Evolutionary conservation across 106 monocot species (phyloP), one percentile per base, ranked within the genome.

Genomic region (Apostasia shenzhenica): DNA sequence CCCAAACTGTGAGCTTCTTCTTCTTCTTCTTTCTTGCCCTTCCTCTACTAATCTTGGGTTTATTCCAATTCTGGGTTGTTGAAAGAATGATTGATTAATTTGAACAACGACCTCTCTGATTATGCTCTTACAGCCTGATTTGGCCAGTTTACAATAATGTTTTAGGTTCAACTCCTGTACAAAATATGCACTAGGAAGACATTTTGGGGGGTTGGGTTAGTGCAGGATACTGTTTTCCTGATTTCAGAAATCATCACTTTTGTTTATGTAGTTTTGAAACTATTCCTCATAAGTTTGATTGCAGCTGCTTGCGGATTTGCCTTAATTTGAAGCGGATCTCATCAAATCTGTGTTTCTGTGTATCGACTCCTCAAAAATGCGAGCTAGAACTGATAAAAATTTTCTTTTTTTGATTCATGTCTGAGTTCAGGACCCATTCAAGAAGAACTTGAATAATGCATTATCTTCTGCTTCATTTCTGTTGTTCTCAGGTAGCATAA

Each of bases 1-100:
- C 63, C 88, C 88, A 48, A 85, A 88, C 57, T 88, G 88, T 88
- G 72, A 75, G 78, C 1, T 73, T 56, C 64, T 66, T 44, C 58
- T 26, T 60, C 42, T 59, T 67, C 26, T 13, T 73, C 45, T 57
- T 6, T 49, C 12, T 10, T 14, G 14, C 13, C 1, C 46, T 47
- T 63, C 40, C 1, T 47, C 45, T 47, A 4, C 46, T 14, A 12
- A 6, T 0, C 4, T 50, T 50, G 50, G 50, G 50, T 50, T 50
- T 50, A 5, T 8, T 50, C 50, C 8, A 50, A 8, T 4, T 4
- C 6, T 50, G 50, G 50, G 6, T 50, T 50, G 4, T 50, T 4
- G 50, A 50, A 50, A 8, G 50, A 57, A 26, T 57, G 57, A 57
- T 37, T 37, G n/a, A 2, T 57, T 26, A 57, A 57, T 26, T 57